These are phyloP conservation scores for Aureobasidium vineae DNA, from an alignment of 2,329 filamentous ascomycete genomes.

Conservation along the genomic window DNA sequence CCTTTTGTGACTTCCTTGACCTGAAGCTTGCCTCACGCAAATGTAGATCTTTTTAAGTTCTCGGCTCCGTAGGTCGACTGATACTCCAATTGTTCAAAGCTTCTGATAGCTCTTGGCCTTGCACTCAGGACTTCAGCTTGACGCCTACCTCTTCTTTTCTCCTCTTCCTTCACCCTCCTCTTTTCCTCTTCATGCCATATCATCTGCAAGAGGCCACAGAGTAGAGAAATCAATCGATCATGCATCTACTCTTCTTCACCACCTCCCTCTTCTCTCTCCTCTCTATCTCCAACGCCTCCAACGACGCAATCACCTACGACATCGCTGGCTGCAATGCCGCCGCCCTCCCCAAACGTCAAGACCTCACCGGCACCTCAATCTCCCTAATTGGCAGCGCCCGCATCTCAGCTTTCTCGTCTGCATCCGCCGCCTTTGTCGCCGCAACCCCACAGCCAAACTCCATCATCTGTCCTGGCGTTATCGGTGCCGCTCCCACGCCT, in stretches of 20 bases:
- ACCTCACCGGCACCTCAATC: constrained; percentile 11
- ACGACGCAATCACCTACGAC: no score
- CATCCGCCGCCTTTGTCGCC: background rate
- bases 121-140: background rate
- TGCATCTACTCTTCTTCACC: background rate
- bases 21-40: background rate
- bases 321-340: no score
- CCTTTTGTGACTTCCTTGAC: background rate
- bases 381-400: constrained; percentile 12
- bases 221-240: background rate
- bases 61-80: background rate
- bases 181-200: no score
- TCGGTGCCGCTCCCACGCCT: background rate
- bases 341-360: background rate
- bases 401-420: constrained; percentile 4
- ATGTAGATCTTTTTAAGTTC: background rate
- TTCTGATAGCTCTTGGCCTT: background rate
- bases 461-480: constrained; percentile 10
- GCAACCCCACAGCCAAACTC: background rate
- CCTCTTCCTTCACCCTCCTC: background rate
- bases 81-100: background rate
- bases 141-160: background rate
- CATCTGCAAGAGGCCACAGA: background rate
- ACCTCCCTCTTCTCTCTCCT: background rate
- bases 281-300: background rate